Conservation (phyloP, 768 basidiomycete species). For the Lyophyllum decastes region DNA sequence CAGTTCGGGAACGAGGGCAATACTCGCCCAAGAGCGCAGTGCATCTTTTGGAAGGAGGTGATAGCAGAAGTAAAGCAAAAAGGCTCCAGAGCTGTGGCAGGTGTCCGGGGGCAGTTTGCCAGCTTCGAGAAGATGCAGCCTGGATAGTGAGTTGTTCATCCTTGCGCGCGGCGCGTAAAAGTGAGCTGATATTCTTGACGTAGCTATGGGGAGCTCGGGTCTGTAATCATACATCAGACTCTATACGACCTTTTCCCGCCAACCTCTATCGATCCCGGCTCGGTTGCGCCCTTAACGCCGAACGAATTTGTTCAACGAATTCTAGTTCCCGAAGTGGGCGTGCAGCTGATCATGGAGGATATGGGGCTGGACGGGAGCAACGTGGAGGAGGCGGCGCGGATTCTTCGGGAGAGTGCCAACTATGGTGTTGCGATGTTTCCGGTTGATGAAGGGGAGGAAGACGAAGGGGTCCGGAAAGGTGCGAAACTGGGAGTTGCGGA, state of each 20-base stretch:
- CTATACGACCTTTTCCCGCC: slow-evolving; percentile 78
- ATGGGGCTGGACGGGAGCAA: slow-evolving; percentile 42
- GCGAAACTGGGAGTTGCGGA: slow-evolving; percentile 48
- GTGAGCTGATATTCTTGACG: not conserved
- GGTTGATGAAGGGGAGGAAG: slow-evolving; percentile 55
- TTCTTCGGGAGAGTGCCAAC: slow-evolving; percentile 73
- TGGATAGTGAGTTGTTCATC: slow-evolving; percentile 69
- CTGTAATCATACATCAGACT: slow-evolving; percentile 76
- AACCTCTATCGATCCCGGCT: slow-evolving; percentile 49
- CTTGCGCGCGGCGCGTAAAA: not conserved
- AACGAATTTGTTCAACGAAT: slow-evolving; percentile 81
- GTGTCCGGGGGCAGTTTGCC: slow-evolving; percentile 73
- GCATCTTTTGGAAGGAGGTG: slow-evolving; percentile 72
- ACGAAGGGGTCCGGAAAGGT: slow-evolving; percentile 28
- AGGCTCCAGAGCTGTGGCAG: slow-evolving; percentile 65
- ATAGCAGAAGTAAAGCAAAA: slow-evolving; percentile 62
- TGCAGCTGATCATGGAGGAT: slow-evolving; percentile 83
- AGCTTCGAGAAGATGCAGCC: slow-evolving; percentile 84
- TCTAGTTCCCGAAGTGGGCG: slow-evolving; percentile 87
- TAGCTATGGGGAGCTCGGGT: slow-evolving; percentile 88
- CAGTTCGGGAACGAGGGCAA: slow-evolving; percentile 20
- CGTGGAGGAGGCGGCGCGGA: slow-evolving; percentile 48
- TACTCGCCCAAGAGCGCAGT: slow-evolving; percentile 36
- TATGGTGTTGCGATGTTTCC: slow-evolving; percentile 91
- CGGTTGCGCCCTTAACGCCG: slow-evolving; percentile 64